A percentile compares a stretch with the other conserved stretches of the same genome.
Conservation (phyloP, 768 basidiomycete genomes). For the Galerina marginata region DNA sequence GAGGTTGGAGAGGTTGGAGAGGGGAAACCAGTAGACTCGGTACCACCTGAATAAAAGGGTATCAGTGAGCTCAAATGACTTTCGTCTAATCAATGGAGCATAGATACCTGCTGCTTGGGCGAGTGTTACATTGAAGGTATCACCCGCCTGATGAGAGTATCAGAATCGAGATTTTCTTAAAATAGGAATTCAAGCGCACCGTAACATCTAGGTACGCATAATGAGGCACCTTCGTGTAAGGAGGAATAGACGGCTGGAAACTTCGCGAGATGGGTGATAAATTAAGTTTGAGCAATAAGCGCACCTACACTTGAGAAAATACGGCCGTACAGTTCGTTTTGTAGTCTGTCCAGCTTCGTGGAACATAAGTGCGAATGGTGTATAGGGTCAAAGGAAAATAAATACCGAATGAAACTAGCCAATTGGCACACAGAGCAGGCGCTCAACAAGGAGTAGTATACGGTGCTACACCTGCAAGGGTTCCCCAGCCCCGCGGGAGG, state of each 20-base stretch:
- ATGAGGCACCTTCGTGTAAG: slow-evolving; percentile 1
- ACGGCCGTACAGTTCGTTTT: neutral
- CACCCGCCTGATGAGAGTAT: neutral
- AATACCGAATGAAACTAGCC: neutral
- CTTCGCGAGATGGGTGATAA: no score
- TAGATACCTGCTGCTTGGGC: neutral
- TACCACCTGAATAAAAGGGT: neutral
- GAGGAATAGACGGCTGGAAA: neutral
- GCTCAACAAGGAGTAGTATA: slow-evolving; percentile 2
- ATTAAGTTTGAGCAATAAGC: neutral
- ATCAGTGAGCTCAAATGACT: neutral
- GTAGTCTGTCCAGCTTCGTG: neutral
- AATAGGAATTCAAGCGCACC: neutral
- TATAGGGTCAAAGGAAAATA: no score
- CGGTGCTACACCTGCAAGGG: neutral
- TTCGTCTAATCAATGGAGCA: no score
- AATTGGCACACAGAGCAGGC: neutral
- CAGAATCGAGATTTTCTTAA: no score
- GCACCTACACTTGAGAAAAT: neutral
- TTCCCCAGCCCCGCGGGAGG: neutral
- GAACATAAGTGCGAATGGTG: neutral
- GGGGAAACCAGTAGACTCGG: no score
- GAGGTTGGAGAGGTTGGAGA: no score
- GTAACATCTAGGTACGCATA: slow-evolving; percentile 7
- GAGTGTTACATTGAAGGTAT: neutral